phyloP scores from a whole-genome alignment of 2,329 filamentous ascomycete species.

The Botrytis byssoidea region DNA sequence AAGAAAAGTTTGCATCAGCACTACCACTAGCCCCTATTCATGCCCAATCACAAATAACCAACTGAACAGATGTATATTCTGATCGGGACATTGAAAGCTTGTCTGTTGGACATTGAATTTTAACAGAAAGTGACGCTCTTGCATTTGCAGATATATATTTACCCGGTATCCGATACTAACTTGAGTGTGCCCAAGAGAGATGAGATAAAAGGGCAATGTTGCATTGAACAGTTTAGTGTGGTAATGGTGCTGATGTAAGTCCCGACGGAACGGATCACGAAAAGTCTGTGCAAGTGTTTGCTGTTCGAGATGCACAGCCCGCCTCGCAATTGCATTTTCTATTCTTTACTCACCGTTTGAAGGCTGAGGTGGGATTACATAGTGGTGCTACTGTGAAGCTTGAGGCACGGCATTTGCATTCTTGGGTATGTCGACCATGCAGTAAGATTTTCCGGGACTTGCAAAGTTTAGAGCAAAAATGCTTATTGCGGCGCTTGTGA shows the following conservation, averaged over 20 bases:
- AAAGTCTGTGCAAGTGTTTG: slow-evolving; percentile 11
- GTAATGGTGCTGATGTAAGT: slow-evolving; percentile 10
- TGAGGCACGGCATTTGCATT: not conserved
- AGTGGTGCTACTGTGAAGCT: not conserved
- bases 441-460: slow-evolving; percentile 10
- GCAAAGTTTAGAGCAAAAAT: not conserved
- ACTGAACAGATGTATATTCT: not conserved
- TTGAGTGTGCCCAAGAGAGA: not conserved
- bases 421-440: not conserved
- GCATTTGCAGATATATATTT: slow-evolving; percentile 1
- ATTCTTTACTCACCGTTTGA: slow-evolving; percentile 8
- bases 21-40: not conserved
- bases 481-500: not conserved
- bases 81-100: not conserved
- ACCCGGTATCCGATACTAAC: not conserved
- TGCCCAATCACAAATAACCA: not conserved
- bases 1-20: not conserved
- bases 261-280: not conserved
- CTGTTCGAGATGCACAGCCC: slow-evolving; percentile 7
- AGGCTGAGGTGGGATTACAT: not conserved
- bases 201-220: not conserved
- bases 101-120: not conserved
- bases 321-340: not conserved
- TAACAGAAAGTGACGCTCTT: not conserved
- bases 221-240: not conserved